Evolutionary conservation across 108 stramenopile species (phyloP).

Genomic region (Cafeteria roenbergensis): DNA sequence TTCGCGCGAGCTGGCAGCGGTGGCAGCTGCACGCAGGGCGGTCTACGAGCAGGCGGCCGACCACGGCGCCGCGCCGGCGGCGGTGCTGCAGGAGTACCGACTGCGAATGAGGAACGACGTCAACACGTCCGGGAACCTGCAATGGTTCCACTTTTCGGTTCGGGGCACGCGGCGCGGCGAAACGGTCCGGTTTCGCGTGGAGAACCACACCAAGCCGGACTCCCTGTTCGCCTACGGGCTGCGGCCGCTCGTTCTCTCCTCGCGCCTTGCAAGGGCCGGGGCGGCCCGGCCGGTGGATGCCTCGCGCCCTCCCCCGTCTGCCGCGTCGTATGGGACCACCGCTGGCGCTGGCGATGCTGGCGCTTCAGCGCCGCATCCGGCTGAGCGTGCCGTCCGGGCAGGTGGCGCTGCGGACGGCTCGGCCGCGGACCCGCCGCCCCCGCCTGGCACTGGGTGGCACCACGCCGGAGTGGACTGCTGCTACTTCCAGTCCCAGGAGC

Average conservation of each 20-base stretch:
- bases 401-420: background rate
- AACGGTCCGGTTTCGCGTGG: constrained; percentile 35
- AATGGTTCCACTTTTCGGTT: constrained; percentile 57
- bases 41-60: constrained; percentile 9
- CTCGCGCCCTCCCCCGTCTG: background rate
- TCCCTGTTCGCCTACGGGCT: constrained; percentile 43
- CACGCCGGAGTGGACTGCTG: constrained; percentile 27
- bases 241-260: constrained; percentile 28
- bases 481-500: constrained; percentile 17
- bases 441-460: constrained; percentile 27
- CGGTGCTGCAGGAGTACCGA: constrained; percentile 35
- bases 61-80: constrained; percentile 19
- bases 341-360: background rate
- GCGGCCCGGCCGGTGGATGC: background rate
- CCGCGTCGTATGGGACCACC: background rate
- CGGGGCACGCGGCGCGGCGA: constrained; percentile 11
- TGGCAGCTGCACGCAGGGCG: background rate
- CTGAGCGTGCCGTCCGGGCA: background rate
- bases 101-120: constrained; percentile 34
- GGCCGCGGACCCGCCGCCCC: constrained; percentile 2
- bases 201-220: constrained; percentile 35
- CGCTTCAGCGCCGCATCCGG: background rate
- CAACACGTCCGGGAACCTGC: constrained; percentile 31
- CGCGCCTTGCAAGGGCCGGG: background rate
- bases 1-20: background rate